Evolutionary conservation across 495 filamentous ascomycete genomes (phyloP).

Genomic region (Bathelium albidoporum): DNA sequence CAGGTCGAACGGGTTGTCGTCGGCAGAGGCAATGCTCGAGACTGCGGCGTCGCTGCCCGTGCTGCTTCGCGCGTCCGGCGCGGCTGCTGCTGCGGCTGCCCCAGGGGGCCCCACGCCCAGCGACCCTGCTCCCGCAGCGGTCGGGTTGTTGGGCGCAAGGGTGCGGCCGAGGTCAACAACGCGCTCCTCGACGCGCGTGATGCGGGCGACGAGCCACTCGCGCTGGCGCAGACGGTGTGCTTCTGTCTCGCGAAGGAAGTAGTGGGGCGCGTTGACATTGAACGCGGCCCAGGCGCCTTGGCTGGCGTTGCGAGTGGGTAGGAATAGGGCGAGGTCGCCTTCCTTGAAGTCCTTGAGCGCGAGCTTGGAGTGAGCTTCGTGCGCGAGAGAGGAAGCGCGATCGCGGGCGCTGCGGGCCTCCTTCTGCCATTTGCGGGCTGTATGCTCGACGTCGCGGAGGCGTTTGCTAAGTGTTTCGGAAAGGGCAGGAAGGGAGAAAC

Average conservation of each 20-base stretch:
- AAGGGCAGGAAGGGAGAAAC: constrained; percentile 74
- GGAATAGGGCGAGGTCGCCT: constrained; percentile 88
- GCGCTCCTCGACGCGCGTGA: constrained; percentile 81
- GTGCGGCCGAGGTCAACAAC: constrained; percentile 82
- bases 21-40: constrained; percentile 35
- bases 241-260: constrained; percentile 91
- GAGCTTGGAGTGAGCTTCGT: constrained; percentile 91
- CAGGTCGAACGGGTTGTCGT: constrained; percentile 96
- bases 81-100: too few species aligned
- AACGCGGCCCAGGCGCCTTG: constrained; percentile 97
- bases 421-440: constrained; percentile 81
- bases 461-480: constrained; percentile 74
- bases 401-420: constrained; percentile 49
- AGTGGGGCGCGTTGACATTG: constrained; percentile 93
- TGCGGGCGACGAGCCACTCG: constrained; percentile 92
- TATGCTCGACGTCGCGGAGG: constrained; percentile 78
- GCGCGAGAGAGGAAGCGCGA: constrained; percentile 46
- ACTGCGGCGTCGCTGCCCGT: background rate
- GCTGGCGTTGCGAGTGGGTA: constrained; percentile 86
- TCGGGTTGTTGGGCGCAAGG: too few species aligned
- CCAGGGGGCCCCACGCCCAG: too few species aligned
- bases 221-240: constrained; percentile 67
- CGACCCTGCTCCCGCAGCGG: too few species aligned
- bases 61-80: constrained; percentile 13
- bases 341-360: constrained; percentile 95